Base-by-base conservation (phyloP, 768 basidiomycete genomes). In the Boletus sensibilis region DNA sequence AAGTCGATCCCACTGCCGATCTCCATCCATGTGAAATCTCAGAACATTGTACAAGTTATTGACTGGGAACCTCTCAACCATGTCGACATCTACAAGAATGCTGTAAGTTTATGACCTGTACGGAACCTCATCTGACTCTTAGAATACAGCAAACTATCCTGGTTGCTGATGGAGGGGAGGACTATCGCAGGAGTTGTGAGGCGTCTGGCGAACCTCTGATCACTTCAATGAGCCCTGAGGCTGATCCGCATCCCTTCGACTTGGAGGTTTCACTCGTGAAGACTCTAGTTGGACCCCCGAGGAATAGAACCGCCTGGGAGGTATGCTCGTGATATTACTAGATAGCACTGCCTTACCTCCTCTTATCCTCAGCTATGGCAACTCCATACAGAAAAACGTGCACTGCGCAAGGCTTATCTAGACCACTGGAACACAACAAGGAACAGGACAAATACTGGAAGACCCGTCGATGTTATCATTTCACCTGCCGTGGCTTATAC, bases 41-140 rank as follows among this genome's bases (percentile, higher is more conserved):
- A 29, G 13, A 42, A 25, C 9, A 50, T 12, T 42, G 1, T 39
- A 6, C 13, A 25, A 57, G 59, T 92, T 11, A 79, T 92, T 50
- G 85, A 90, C 55, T 93, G 89, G 89, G 76, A 78, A 42, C 82
- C 84, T 0, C 66, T 77, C 43, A 78, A 82, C 27, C 84, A 88
- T 57, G 53, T 61, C 0, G 70, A 74, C 16, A 68, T 77, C 8
- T 64, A 65, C 50, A 56, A 54, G 46, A 62, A 67, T 50, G 65
- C 72, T 5, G 66, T 71, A 33, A 45, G 52, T 42, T 42, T 10
- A 43, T 20, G 4, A n/a, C 14, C 34, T 39, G 18, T 20, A 2
- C n/a, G 14, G 16, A 23, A 34, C 29, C 18, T 31, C 7, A 5
- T 13, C 43, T 58, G 35, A 59, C 37, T 12, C 16, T 10, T 9